A percentile compares a stretch with the other conserved stretches of the same genome.
These are phyloP conservation scores for Trametes meyenii DNA, from an alignment of 768 basidiomycete genomes.

Conservation along the genomic window DNA sequence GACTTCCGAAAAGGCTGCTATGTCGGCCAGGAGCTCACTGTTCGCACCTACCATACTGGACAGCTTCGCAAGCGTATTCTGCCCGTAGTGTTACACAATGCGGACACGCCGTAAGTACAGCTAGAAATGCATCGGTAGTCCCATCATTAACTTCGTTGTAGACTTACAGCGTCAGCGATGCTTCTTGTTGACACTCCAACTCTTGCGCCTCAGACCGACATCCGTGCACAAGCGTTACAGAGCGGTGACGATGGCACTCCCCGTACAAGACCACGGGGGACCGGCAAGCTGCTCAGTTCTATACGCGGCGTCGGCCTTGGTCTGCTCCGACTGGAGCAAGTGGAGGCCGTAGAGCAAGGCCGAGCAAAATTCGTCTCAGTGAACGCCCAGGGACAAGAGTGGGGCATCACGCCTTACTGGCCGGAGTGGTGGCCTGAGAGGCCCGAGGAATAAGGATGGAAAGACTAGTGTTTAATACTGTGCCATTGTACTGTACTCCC, in stretches of 20 bases:
- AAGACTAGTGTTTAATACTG: neutral
- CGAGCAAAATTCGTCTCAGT: conserved; percentile 44
- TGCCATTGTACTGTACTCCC: neutral
- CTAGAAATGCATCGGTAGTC: neutral
- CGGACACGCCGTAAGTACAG: conserved; percentile 33
- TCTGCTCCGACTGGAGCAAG: conserved; percentile 78
- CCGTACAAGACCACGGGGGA: conserved; percentile 53
- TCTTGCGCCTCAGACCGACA: conserved; percentile 30
- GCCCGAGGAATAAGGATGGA: neutral
- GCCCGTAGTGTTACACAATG: conserved; percentile 65
- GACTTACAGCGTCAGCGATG: neutral
- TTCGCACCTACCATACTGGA: conserved; percentile 95
- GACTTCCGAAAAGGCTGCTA: conserved; percentile 99
- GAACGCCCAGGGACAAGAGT: conserved; percentile 34
- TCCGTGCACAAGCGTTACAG: conserved; percentile 32
- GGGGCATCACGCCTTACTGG: conserved; percentile 50
- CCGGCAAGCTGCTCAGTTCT: conserved; percentile 74
- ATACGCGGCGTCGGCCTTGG: conserved; percentile 68
- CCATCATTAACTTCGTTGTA: neutral
- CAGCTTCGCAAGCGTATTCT: conserved; percentile 87
- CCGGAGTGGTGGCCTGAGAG: conserved; percentile 58
- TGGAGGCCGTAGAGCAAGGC: conserved; percentile 55
- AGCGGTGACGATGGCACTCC: conserved; percentile 29
- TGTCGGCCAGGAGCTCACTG: conserved; percentile 96
- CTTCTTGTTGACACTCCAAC: neutral